Conservation (phyloP, 176 grass and related monocot genomes). For the Musa schizocarpa region DNA sequence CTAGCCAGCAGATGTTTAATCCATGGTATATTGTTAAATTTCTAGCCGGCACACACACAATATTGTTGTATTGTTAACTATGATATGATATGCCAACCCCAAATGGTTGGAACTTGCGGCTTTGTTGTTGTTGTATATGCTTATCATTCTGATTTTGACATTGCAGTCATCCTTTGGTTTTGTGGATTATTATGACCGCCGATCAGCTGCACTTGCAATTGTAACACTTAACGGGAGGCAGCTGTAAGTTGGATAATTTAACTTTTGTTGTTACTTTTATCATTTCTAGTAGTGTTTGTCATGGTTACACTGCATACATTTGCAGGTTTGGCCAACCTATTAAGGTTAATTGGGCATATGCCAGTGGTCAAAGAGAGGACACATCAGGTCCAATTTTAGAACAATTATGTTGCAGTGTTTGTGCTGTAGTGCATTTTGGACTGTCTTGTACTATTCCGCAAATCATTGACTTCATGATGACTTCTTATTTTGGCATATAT, state of each 20-base stretch:
- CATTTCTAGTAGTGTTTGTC: not conserved
- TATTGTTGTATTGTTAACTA: no score
- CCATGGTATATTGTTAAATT: not conserved
- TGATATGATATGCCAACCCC: slow-evolving; percentile 1
- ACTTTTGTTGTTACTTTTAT: slow-evolving; percentile 9
- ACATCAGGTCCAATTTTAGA: slow-evolving; percentile 66
- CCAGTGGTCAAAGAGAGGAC: slow-evolving; percentile 90
- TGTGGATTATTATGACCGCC: slow-evolving; percentile 93
- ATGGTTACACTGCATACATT: slow-evolving; percentile 8
- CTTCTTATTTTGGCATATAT: slow-evolving; percentile 13
- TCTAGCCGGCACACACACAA: not conserved
- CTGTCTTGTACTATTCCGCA: not conserved
- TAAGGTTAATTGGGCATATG: slow-evolving; percentile 98
- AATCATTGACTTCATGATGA: not conserved
- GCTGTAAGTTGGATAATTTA: slow-evolving; percentile 50
- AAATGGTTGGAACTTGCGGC: no score
- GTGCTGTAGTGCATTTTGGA: not conserved
- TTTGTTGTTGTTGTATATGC: no score
- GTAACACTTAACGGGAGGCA: slow-evolving; percentile 83
- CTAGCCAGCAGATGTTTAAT: no score
- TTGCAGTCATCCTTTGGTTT: slow-evolving; percentile 97
- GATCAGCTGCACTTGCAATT: slow-evolving; percentile 87
- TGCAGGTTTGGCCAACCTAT: slow-evolving; percentile 87
- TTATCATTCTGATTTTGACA: slow-evolving; percentile 1
- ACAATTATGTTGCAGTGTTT: not conserved